A percentile compares a stretch with the other conserved stretches of the same genome.
Conservation (phyloP, 148 eudicot species). For the Camellia lanceoleosa region DNA sequence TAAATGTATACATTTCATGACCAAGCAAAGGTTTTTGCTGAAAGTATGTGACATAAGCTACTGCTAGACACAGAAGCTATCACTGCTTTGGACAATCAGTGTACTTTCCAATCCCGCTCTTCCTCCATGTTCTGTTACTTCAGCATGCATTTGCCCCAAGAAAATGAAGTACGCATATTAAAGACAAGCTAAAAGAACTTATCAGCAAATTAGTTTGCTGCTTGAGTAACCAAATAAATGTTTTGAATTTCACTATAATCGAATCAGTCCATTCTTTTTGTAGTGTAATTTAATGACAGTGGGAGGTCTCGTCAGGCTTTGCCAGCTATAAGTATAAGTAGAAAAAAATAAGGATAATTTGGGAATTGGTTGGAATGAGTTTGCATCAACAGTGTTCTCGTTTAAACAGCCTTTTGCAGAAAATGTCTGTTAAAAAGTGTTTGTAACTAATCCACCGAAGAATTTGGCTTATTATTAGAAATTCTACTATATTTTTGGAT, state of each 20-base stretch:
- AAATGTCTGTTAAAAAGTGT: too few relatives aligned
- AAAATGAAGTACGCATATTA: background rate
- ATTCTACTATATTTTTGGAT: too few relatives aligned
- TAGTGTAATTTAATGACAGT: background rate
- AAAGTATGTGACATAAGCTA: background rate
- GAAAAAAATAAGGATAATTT: background rate
- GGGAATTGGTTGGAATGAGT: too few relatives aligned
- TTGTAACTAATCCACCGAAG: too few relatives aligned
- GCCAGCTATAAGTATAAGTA: background rate
- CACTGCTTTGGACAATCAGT: background rate
- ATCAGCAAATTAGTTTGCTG: background rate
- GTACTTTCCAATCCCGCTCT: background rate
- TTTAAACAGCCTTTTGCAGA: too few relatives aligned
- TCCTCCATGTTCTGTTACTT: background rate
- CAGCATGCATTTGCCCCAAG: background rate
- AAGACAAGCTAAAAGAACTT: background rate
- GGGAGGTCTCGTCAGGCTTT: background rate
- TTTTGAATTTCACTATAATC: background rate
- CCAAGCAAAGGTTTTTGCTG: background rate
- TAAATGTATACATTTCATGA: background rate
- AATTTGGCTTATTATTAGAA: too few relatives aligned
- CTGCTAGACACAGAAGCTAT: background rate
- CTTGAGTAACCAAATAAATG: background rate
- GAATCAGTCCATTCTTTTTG: background rate
- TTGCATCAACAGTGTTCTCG: too few relatives aligned